Evolutionary conservation across 2,329 filamentous ascomycete species (phyloP).

Genomic region (Atkinsonella hypoxylon): DNA sequence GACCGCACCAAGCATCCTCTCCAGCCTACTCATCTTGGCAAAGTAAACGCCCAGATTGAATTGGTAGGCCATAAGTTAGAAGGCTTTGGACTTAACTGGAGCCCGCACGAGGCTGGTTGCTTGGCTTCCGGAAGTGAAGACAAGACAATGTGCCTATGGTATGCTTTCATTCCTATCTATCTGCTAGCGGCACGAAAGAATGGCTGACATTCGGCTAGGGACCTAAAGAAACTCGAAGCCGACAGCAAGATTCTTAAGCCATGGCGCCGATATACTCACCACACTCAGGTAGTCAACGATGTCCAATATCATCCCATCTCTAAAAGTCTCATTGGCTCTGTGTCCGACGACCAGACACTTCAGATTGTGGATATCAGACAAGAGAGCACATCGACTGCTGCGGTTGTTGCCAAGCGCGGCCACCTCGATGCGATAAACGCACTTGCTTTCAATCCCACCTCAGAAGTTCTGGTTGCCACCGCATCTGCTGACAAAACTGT

Average conservation of each 20-base stretch:
- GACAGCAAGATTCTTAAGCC: conserved; percentile 60
- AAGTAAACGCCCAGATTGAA: conserved; percentile 70
- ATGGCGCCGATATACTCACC: conserved; percentile 69
- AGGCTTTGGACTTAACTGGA: conserved; percentile 91
- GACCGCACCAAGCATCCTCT: conserved; percentile 90
- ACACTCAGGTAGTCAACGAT: conserved; percentile 87
- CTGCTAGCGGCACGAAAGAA: not conserved
- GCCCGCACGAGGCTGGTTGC: conserved; percentile 66
- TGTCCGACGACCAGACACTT: conserved; percentile 88
- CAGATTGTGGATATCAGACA: conserved; percentile 83
- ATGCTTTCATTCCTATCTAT: conserved; percentile 17
- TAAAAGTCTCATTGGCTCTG: conserved; percentile 75
- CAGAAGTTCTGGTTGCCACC: conserved; percentile 83
- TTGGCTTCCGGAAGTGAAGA: conserved; percentile 89
- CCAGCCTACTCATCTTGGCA: conserved; percentile 50
- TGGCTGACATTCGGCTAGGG: conserved; percentile 37
- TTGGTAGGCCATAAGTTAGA: conserved; percentile 77
- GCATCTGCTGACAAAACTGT: conserved; percentile 93
- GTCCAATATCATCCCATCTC: conserved; percentile 90
- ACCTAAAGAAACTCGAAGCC: conserved; percentile 64
- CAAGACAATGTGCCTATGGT: conserved; percentile 84
- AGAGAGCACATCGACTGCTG: conserved; percentile 51
- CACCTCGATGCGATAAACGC: conserved; percentile 92
- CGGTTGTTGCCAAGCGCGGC: conserved; percentile 57
- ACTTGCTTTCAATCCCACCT: conserved; percentile 85